Evolutionary conservation across 768 basidiomycete genomes (phyloP), one percentile per base, ranked within the genome.

Genomic region (Lactarius vividus): DNA sequence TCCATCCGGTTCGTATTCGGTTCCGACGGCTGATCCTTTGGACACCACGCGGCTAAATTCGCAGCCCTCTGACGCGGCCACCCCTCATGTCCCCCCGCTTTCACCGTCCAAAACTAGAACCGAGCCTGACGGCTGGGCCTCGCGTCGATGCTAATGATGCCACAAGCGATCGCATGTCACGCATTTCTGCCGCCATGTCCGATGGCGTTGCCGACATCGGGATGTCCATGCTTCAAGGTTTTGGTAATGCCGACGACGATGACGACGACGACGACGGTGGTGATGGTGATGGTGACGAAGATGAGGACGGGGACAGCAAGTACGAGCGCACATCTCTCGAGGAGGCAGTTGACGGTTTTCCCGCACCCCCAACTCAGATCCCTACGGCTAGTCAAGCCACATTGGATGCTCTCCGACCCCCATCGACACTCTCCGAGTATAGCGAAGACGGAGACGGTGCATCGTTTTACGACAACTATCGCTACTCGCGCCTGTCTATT

Each of bases 401-500:
- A 2, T 15, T 52, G 49, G 57, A 57, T 23, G 28, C 61, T 16
- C 59, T 16, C n/a, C 40, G 62, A 29, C 62, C 62, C 2, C 28
- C 58, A 33, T 65, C 67, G 9, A 20, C 67, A 8, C 62, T 54
- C 3, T 71, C 71, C 20, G 70, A 70, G 16, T 69, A 66, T 62
- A 77, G 77, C 1, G 78, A 80, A 35, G 78, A 87, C 61, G 90
- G 88, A 84, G 89, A 91, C 61, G 85, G 84, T 28, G 85, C 83
- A 10, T 81, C 80, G 1, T 91, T 92, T 59, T 92, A 92, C 68
- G 91, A 92, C 73, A 84, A 90, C 66, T 92, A 92, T 72, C 82
- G 88, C 28, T 91, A 91, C 68, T 89, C 88, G 23, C 78, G 86
- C 6, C 81, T 80, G 60, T 89, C 87, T 0, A 77, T 84, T 62